Conservation (phyloP, 495 filamentous ascomycete species). For the Penicillium maclennaniae region DNA sequence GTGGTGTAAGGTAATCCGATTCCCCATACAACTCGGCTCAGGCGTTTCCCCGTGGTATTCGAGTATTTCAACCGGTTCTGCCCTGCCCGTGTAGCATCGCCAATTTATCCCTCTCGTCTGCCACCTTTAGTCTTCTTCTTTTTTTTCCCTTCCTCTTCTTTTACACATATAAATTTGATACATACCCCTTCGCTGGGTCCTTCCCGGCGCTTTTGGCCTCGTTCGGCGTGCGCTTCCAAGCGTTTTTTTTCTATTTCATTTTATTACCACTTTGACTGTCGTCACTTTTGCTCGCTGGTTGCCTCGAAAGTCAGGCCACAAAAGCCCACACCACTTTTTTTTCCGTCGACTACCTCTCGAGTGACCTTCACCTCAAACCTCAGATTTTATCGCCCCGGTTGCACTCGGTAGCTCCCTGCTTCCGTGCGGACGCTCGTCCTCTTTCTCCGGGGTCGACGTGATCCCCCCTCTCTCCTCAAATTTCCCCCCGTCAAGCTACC, state of each 20-base stretch:
- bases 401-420: conserved; percentile 12
- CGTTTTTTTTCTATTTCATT: conserved; percentile 3
- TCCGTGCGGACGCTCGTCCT: conserved; percentile 22
- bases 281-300: conserved; percentile 27
- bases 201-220: not conserved
- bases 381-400: not conserved
- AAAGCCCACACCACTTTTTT: conserved; percentile 24
- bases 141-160: conserved; percentile 8
- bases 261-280: conserved; percentile 20
- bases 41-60: conserved; percentile 24
- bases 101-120: conserved; percentile 17
- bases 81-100: conserved; percentile 23
- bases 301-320: conserved; percentile 31
- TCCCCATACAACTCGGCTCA: conserved; percentile 4
- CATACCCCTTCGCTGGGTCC: not conserved
- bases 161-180: not conserved
- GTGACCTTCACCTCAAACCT: not conserved
- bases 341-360: conserved; percentile 16
- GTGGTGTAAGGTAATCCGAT: conserved; percentile 8
- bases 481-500: conserved; percentile 18
- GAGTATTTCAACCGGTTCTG: conserved; percentile 4
- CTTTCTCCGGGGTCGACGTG: conserved; percentile 16
- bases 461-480: conserved; percentile 1
- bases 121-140: conserved; percentile 12
- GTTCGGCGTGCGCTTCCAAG: not conserved